These are phyloP conservation scores for Podospora bellae-mahoneyi DNA, from an alignment of 495 filamentous ascomycete species.

Conservation along the genomic window DNA sequence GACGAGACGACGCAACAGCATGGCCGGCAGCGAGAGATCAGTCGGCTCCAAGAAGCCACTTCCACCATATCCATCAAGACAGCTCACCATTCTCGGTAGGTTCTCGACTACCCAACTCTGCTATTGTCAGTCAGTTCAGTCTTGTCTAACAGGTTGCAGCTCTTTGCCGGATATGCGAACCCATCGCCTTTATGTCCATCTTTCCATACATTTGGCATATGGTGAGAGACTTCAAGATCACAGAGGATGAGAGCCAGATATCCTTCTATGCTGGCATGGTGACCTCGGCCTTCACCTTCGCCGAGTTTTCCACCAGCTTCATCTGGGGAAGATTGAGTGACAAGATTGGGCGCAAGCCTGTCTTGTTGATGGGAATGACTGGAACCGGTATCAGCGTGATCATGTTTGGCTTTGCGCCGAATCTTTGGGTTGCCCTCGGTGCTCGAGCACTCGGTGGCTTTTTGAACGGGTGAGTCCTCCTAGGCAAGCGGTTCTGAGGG, in stretches of 20 bases:
- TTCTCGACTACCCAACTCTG: slow-evolving; percentile 8
- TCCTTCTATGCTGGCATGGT: slow-evolving; percentile 94
- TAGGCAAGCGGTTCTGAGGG: background rate
- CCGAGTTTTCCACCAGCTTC: slow-evolving; percentile 85
- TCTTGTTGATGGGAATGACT: slow-evolving; percentile 79
- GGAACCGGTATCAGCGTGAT: slow-evolving; percentile 94
- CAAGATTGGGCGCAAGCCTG: slow-evolving; percentile 85
- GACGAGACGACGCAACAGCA: slow-evolving; percentile 16
- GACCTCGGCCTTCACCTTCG: slow-evolving; percentile 92
- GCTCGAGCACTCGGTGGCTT: slow-evolving; percentile 86
- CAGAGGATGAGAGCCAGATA: slow-evolving; percentile 72
- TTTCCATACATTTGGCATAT: slow-evolving; percentile 99
- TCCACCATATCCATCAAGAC: slow-evolving; percentile 52
- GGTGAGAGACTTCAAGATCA: slow-evolving; percentile 87
- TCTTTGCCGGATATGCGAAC: slow-evolving; percentile 92
- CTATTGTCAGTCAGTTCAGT: background rate
- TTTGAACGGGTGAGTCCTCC: slow-evolving; percentile 76
- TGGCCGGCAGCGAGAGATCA: slow-evolving; percentile 11
- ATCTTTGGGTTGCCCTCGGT: slow-evolving; percentile 75
- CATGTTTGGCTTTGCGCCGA: slow-evolving; percentile 87
- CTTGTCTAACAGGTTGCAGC: slow-evolving; percentile 55
- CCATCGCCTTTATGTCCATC: slow-evolving; percentile 99
- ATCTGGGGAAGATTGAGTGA: slow-evolving; percentile 94
- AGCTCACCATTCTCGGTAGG: slow-evolving; percentile 72
- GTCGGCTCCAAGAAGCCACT: slow-evolving; percentile 14